Percentiles rank a stretch among this genome's conserved stretches.
Conservation (phyloP, 305 asterid genomes). For the Withania somnifera region DNA sequence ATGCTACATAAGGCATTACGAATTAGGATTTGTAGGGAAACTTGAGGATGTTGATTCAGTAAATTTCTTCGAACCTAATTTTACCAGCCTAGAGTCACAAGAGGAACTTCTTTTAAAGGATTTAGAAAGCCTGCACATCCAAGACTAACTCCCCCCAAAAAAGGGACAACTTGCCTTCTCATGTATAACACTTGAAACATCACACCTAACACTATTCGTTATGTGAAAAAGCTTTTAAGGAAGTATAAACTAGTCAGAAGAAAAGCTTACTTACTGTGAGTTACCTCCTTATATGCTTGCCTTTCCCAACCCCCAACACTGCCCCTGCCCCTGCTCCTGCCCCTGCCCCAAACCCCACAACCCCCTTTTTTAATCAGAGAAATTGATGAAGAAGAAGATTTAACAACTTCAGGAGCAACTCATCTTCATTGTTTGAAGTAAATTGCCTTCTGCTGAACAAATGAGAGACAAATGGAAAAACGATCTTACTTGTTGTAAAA, state of each 20-base stretch:
- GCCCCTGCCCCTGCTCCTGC: no score
- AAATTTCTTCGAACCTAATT: no score
- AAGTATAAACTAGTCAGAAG: background rate
- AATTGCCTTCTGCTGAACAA: background rate
- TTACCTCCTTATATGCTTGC: background rate
- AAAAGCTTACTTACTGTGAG: background rate
- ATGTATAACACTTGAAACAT: background rate
- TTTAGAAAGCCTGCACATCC: background rate
- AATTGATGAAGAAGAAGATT: background rate
- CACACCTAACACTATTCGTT: background rate
- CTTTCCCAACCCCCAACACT: no score
- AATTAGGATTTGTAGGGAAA: no score
- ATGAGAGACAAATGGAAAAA: background rate
- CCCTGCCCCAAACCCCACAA: no score
- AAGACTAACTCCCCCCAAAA: background rate
- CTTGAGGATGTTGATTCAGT: no score
- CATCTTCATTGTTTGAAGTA: background rate
- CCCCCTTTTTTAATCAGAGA: background rate
- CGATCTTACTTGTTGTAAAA: conserved; percentile 76
- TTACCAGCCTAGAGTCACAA: background rate
- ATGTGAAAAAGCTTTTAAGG: background rate
- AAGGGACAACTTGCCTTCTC: background rate
- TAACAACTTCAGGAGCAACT: background rate
- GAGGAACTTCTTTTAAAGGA: background rate
- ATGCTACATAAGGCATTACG: no score